These are phyloP conservation scores for Botrytis hyacinthi DNA, from an alignment of 2,329 filamentous ascomycete species.

Conservation along the genomic window DNA sequence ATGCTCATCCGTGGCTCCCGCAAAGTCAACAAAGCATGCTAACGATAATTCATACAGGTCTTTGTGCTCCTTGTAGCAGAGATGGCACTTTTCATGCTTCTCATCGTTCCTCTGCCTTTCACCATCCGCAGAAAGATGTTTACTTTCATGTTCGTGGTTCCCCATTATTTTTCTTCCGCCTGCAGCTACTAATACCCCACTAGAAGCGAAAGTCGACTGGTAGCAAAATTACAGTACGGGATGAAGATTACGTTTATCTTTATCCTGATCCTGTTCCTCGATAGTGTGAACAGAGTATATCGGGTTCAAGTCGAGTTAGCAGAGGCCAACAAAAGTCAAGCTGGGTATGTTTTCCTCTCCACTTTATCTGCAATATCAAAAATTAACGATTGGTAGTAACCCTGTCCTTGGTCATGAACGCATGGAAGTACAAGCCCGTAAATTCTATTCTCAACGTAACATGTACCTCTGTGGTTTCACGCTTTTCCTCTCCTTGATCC, in stretches of 20 bases:
- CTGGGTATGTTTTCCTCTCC: slow-evolving; percentile 30
- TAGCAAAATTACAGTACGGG: slow-evolving; percentile 95
- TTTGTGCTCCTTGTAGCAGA: slow-evolving; percentile 79
- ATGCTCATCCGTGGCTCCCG: neutral
- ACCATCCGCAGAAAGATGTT: slow-evolving; percentile 45
- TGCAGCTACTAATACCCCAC: slow-evolving; percentile 26
- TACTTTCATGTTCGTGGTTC: slow-evolving; percentile 86
- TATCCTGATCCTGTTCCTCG: slow-evolving; percentile 95
- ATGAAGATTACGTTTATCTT: slow-evolving; percentile 99
- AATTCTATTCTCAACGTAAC: slow-evolving; percentile 99
- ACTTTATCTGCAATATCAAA: neutral
- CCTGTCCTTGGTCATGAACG: slow-evolving; percentile 86
- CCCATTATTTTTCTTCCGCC: slow-evolving; percentile 37
- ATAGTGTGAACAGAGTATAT: slow-evolving; percentile 94
- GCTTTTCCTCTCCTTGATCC: slow-evolving; percentile 95
- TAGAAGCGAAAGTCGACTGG: slow-evolving; percentile 45
- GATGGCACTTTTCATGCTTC: slow-evolving; percentile 77
- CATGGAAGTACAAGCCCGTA: slow-evolving; percentile 97
- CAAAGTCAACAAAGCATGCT: slow-evolving; percentile 25
- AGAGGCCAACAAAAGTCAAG: slow-evolving; percentile 62
- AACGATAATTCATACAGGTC: slow-evolving; percentile 52
- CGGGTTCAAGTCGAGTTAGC: slow-evolving; percentile 89
- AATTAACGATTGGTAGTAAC: slow-evolving; percentile 46
- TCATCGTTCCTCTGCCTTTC: slow-evolving; percentile 87
- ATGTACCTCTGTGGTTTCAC: slow-evolving; percentile 99